Conservation (phyloP, 1,284 basidiomycete species). For the Fomitiporia mediterranea region DNA sequence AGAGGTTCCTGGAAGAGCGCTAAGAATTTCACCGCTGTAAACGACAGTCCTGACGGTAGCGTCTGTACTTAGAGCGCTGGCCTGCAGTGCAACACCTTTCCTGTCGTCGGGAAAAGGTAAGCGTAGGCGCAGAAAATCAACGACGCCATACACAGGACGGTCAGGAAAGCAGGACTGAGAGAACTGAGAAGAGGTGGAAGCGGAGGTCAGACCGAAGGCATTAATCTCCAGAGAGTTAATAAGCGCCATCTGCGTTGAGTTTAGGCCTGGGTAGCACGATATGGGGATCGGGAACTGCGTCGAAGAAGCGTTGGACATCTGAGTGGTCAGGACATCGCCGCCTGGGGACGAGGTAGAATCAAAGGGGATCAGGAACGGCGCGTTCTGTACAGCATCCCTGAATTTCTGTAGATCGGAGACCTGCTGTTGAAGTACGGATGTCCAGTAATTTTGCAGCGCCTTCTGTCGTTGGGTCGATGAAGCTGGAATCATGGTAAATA, state of each 20-base stretch:
- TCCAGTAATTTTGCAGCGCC: slow-evolving; percentile 53
- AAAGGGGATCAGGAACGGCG: slow-evolving; percentile 57
- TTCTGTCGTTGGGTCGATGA: slow-evolving; percentile 48
- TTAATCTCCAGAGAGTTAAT: slow-evolving; percentile 45
- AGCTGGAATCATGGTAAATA: slow-evolving; percentile 28
- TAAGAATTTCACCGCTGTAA: slow-evolving; percentile 46
- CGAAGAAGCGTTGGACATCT: slow-evolving; percentile 40
- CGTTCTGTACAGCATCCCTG: slow-evolving; percentile 39
- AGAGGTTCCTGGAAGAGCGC: slow-evolving; percentile 36
- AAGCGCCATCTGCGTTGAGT: slow-evolving; percentile 33
- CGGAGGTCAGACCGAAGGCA: slow-evolving; percentile 44
- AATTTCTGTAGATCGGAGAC: slow-evolving; percentile 41
- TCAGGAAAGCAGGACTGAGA: slow-evolving; percentile 47
- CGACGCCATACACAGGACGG: slow-evolving; percentile 57
- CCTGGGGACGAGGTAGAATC: slow-evolving; percentile 41
- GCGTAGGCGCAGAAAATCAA: slow-evolving; percentile 51
- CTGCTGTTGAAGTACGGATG: slow-evolving; percentile 44
- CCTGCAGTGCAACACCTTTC: slow-evolving; percentile 43
- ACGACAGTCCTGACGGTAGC: slow-evolving; percentile 44
- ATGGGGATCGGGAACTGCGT: slow-evolving; percentile 53
- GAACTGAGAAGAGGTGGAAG: slow-evolving; percentile 34
- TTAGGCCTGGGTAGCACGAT: slow-evolving; percentile 52
- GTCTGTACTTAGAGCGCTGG: slow-evolving; percentile 41
- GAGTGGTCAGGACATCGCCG: slow-evolving; percentile 29
- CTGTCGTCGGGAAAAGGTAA: slow-evolving; percentile 49